phyloP scores from a whole-genome alignment of 1,139 yeast species.

The Yamadazyma diddensiae region DNA sequence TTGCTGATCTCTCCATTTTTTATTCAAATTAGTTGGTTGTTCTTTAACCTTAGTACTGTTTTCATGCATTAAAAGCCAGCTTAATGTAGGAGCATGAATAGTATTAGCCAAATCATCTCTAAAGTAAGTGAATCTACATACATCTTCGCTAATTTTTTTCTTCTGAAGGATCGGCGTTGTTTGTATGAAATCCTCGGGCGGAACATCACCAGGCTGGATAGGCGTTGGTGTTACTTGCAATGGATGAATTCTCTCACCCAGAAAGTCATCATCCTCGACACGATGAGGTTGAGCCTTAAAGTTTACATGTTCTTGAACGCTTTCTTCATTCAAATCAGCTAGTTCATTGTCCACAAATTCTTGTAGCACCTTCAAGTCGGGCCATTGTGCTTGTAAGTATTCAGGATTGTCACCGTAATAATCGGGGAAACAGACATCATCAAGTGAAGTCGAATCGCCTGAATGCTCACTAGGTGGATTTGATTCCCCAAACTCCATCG shows the following conservation, averaged over 20 bases:
- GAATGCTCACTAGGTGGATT: slow-evolving; percentile 74
- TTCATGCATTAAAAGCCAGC: slow-evolving; percentile 56
- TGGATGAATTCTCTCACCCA: slow-evolving; percentile 27
- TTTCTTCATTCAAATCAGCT: slow-evolving; percentile 25
- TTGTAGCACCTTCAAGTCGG: slow-evolving; percentile 70
- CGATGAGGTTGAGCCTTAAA: slow-evolving; percentile 3
- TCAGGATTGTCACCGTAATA: slow-evolving; percentile 32
- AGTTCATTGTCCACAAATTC: slow-evolving; percentile 75
- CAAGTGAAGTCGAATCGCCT: slow-evolving; percentile 69
- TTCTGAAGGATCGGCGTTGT: slow-evolving; percentile 29
- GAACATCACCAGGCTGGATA: slow-evolving; percentile 71
- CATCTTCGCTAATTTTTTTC: slow-evolving; percentile 22
- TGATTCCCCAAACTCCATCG: slow-evolving; percentile 51
- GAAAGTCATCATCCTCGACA: slow-evolving; percentile 44
- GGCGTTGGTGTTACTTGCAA: slow-evolving; percentile 69
- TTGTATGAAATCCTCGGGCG: slow-evolving; percentile 11
- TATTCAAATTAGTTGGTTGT: slow-evolving; percentile 10
- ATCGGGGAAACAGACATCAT: slow-evolving; percentile 83
- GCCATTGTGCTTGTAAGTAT: slow-evolving; percentile 52
- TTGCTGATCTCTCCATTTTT: slow-evolving; percentile 19
- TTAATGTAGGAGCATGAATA: slow-evolving; percentile 82
- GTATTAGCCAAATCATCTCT: slow-evolving; percentile 87
- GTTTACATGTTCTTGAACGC: slow-evolving; percentile 8
- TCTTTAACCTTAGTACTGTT: slow-evolving; percentile 10
- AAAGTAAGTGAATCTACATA: slow-evolving; percentile 80